Evolutionary conservation across 108 stramenopile species (phyloP).

Genomic region (Cylindrotheca closterium): DNA sequence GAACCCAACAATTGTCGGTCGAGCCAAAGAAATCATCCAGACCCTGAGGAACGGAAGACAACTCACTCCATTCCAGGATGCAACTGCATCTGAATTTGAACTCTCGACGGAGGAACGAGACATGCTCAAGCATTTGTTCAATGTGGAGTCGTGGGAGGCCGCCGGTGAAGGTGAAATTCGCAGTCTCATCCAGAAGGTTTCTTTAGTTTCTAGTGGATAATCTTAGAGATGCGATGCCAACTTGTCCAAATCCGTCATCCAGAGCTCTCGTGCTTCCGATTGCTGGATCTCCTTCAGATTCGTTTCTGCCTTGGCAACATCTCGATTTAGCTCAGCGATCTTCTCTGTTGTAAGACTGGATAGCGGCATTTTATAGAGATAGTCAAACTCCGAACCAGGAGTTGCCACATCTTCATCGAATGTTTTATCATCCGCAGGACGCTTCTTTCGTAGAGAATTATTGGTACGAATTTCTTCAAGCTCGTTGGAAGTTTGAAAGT

Average conservation of each 20-base stretch:
- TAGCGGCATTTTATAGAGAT: conserved; percentile 82
- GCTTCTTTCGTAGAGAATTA: conserved; percentile 23
- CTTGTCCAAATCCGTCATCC: conserved; percentile 80
- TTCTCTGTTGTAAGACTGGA: conserved; percentile 77
- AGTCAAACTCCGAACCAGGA: conserved; percentile 62
- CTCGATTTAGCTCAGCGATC: conserved; percentile 61
- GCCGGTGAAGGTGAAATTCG: conserved; percentile 52
- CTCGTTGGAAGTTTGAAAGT: conserved; percentile 51
- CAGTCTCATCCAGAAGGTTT: conserved; percentile 15
- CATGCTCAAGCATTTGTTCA: conserved; percentile 52
- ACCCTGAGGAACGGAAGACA: conserved; percentile 54
- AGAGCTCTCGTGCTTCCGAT: conserved; percentile 66
- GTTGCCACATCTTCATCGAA: conserved; percentile 17
- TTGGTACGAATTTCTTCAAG: conserved; percentile 55
- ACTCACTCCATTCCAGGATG: conserved; percentile 58
- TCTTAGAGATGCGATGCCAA: conserved; percentile 53
- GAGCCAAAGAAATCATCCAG: conserved; percentile 68
- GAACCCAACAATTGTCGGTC: conserved; percentile 44
- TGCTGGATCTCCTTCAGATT: conserved; percentile 50
- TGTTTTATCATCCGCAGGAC: conserved; percentile 9
- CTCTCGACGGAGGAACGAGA: conserved; percentile 35
- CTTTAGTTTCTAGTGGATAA: conserved; percentile 2
- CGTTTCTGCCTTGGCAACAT: conserved; percentile 54
- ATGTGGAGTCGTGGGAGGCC: conserved; percentile 44
- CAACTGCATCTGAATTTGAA: conserved; percentile 25